Evolutionary conservation across 176 grass and related monocot species (phyloP).

Genomic region (Oryza australiensis): DNA sequence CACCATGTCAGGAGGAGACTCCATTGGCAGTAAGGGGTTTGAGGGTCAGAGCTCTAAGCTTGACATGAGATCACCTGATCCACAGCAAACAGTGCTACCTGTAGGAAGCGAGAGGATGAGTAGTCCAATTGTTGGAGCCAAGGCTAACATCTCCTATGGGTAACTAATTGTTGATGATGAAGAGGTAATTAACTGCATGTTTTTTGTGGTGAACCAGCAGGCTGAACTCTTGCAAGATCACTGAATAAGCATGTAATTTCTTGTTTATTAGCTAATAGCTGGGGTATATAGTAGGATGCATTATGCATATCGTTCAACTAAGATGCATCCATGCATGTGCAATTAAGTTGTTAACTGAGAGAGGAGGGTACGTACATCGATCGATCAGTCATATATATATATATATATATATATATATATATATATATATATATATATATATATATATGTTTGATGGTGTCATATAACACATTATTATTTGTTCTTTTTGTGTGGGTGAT

Average conservation of each 20-base stretch:
- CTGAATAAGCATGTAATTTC: conserved; percentile 21
- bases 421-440: too few species aligned
- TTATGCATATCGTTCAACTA: not conserved
- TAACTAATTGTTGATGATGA: conserved; percentile 21
- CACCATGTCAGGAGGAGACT: conserved; percentile 51
- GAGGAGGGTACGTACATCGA: not conserved
- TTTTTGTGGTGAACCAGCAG: conserved; percentile 28
- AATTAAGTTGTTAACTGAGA: not conserved
- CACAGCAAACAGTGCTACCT: conserved; percentile 53
- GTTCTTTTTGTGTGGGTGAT: not conserved
- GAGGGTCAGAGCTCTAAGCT: conserved; percentile 55
- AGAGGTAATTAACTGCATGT: conserved; percentile 11
- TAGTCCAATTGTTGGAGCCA: conserved; percentile 43
- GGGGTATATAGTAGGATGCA: not conserved
- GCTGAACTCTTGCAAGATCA: not conserved
- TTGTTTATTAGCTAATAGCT: not conserved
- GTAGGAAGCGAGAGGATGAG: conserved; percentile 55
- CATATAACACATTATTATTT: not conserved
- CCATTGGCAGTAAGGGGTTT: conserved; percentile 56
- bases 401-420: too few species aligned
- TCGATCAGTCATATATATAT: too few species aligned
- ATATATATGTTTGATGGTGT: not conserved
- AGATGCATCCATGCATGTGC: not conserved
- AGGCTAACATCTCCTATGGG: conserved; percentile 63
- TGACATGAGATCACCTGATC: conserved; percentile 56